phyloP scores from a whole-genome alignment of 805 yeast genomes.

The Candida anglica region DNA sequence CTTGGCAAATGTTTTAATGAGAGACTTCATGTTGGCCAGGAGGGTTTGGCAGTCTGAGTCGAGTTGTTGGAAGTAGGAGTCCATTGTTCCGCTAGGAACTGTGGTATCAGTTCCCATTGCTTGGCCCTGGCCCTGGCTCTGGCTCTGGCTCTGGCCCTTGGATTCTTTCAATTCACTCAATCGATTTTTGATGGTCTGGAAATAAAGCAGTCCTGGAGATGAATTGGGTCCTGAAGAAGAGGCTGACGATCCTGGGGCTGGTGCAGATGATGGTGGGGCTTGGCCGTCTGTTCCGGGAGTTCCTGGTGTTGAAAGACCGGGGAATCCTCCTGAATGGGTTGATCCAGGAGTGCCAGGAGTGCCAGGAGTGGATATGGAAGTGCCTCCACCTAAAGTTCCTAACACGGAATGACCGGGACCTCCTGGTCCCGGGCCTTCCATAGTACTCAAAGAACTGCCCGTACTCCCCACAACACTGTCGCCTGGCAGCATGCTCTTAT shows the following conservation, averaged over 20 bases:
- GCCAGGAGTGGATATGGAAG: too few species aligned
- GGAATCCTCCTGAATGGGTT: too few species aligned
- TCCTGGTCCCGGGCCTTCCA: conserved; percentile 5
- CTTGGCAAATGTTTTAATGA: conserved; percentile 26
- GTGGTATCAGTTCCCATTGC: neutral
- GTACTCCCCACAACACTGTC: conserved; percentile 5
- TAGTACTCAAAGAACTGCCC: neutral
- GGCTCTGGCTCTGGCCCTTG: conserved; percentile 6
- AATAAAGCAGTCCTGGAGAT: too few species aligned
- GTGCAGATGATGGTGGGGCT: too few species aligned
- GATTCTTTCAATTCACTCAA: conserved; percentile 7
- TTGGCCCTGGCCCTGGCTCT: too few species aligned
- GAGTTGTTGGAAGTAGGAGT: conserved; percentile 33
- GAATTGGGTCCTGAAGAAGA: too few species aligned
- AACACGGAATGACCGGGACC: neutral
- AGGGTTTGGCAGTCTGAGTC: conserved; percentile 36
- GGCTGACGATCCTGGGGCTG: too few species aligned
- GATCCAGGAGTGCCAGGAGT: too few species aligned
- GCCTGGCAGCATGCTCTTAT: conserved; percentile 6
- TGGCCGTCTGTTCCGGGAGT: too few species aligned
- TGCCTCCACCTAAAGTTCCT: neutral
- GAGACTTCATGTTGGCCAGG: conserved; percentile 24
- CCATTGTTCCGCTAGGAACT: conserved; percentile 6
- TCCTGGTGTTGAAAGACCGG: too few species aligned
- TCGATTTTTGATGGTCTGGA: too few species aligned